Conservation (phyloP, 139 green algal genomes). For the Spirogloea muscicola region DNA sequence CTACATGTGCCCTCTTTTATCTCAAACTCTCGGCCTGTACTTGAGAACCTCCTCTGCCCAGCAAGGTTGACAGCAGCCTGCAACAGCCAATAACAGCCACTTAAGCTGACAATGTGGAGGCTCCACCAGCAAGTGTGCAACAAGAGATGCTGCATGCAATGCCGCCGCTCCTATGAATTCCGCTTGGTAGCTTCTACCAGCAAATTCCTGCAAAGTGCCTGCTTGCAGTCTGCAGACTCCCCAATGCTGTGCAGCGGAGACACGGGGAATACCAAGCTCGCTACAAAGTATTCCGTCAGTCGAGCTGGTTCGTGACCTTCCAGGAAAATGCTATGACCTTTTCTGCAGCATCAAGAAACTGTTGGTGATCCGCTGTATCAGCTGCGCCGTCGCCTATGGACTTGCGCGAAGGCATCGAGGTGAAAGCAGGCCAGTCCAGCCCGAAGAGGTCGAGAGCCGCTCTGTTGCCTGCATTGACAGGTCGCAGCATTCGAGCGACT, state of each 20-base stretch:
- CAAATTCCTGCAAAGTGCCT: no score
- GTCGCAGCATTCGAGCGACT: no score
- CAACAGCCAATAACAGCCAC: background rate
- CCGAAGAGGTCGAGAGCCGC: conserved; percentile 3
- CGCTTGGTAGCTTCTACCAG: no score
- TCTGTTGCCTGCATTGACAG: conserved; percentile 3
- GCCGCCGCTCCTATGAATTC: no score
- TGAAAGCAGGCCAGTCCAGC: background rate
- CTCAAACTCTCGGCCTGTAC: background rate
- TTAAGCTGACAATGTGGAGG: background rate
- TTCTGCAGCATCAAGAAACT: background rate
- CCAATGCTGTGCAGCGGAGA: no score
- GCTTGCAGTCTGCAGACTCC: no score
- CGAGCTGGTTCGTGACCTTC: no score
- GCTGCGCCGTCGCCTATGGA: background rate
- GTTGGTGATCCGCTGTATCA: background rate
- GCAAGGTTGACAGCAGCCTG: background rate
- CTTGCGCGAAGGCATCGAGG: conserved; percentile 1
- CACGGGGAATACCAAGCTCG: no score
- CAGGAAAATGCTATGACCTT: conserved; percentile 1
- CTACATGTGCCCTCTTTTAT: background rate
- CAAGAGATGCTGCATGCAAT: no score
- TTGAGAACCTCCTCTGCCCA: background rate
- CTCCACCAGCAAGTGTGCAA: no score
- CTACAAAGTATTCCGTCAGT: no score